Base-by-base conservation (phyloP, 768 basidiomycete genomes). In the Russula griseocarnosa region DNA sequence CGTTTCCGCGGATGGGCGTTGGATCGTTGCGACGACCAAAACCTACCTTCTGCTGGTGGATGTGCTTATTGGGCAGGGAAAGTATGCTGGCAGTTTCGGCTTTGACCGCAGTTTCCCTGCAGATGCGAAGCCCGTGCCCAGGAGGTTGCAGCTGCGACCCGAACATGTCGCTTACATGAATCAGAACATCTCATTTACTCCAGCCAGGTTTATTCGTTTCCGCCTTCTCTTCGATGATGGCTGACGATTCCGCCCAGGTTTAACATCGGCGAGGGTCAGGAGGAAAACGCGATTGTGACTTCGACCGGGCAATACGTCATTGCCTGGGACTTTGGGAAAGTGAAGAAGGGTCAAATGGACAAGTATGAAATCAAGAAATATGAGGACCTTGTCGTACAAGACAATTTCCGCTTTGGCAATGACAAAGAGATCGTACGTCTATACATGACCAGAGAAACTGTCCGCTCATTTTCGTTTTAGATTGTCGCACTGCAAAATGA, bases 361-460 rank as follows among this genome's bases (percentile, higher is more conserved):
- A 90, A 89, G 74, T 98, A 98, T 71, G 93, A 96, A 71, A 95
- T 98, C 79, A 94, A 95, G 82, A 88, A 88, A 78, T 98, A 97
- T 73, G 90, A 94, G 70, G 94, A 96, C 70, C 81, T 83, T 52
- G 94, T 98, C 62, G 94, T 98, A 0, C 95, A 97, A 67, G 97
- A 99, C 75, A 92, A 89, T 76, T 99, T 99, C 85, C 92, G 88
- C 76, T 98, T 95, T 72, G 96, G 94, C 16, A 92, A 96, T 70
- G 95, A 98, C 76, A 91, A 93, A 71, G 88, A 98, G 73, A 98
- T 99, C 72, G 93, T 94, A 70, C 71, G 90, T 79, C 36, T 42
- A 28, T 58, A 52, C n/a, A 8, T 47, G 5, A 22, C 13, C 47
- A 26, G 10, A n/a, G 42, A n/a, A 36, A 20, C 16, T 24, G 53